phyloP scores from a whole-genome alignment of 2,329 filamentous ascomycete species.

The Calonectria pauciramosa region DNA sequence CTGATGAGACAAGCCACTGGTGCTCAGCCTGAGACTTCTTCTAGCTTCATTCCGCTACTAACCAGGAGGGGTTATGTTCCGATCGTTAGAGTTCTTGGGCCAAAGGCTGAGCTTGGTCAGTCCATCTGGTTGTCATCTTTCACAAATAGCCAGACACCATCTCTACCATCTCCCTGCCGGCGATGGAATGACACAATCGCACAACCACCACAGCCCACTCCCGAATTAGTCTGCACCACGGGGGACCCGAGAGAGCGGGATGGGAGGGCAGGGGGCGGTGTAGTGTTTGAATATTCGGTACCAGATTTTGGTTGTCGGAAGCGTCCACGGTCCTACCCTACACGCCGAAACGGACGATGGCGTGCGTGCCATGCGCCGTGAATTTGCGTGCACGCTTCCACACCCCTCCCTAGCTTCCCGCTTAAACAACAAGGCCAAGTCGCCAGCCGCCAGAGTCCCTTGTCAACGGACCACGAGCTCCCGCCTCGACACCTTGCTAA shows the following conservation, averaged over 20 bases:
- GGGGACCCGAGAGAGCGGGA: slow-evolving; percentile 18
- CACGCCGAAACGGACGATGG: not conserved
- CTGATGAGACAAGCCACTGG: not conserved
- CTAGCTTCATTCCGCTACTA: not conserved
- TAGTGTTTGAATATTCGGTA: slow-evolving; percentile 5
- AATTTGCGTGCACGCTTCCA: not conserved
- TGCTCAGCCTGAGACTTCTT: not conserved
- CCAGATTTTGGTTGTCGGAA: not conserved
- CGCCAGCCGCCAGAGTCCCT: not conserved
- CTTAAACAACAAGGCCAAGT: not conserved
- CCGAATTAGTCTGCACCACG: not conserved
- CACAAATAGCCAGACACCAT: not conserved
- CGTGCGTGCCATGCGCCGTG: not conserved
- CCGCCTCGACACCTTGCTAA: not conserved
- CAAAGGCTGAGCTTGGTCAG: not conserved
- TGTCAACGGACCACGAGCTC: not conserved
- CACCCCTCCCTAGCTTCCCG: slow-evolving; percentile 5
- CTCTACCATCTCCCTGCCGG: not conserved
- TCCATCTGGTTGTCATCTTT: not conserved
- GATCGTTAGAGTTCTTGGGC: not conserved
- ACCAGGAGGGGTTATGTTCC: not conserved
- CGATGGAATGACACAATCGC: not conserved
- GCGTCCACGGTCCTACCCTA: slow-evolving; percentile 7
- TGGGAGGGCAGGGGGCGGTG: slow-evolving; percentile 2
- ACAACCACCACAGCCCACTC: not conserved